Base-by-base conservation (phyloP, 805 yeast species). In the Candida maris region DNA sequence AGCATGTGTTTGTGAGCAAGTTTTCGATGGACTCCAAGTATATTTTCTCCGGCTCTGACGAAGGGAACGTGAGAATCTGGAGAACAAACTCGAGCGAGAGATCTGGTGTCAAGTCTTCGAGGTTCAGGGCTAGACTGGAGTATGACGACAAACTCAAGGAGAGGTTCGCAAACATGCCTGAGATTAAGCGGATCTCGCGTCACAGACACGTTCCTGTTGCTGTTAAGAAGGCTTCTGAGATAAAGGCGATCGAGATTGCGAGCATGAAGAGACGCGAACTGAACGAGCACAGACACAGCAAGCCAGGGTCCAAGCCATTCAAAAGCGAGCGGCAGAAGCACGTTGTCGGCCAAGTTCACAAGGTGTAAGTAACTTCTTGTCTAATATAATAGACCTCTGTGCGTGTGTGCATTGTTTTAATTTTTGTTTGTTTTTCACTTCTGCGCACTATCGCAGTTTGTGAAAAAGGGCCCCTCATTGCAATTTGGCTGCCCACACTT, bases 131-230 rank as follows among this genome's bases (percentile, higher is more conserved):
- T 51, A 85, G 86, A 62, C 67, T 88, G 51, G 96, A 91, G 62
- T 91, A 93, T 63, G 95, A 87, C 59, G 85, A 77, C 36, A 91
- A 94, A 33, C 74, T 93, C 61, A 89, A 89, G 63, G 95, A 91
- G 55, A 75, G 96, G 57, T 93, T 77, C 71, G 85, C 85, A 66
- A 81, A 81, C 66, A 89, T 93, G 97, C 98, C 98, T 1, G 98
- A 93, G 62, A 83, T 93, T 54, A 78, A 77, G 55, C 75, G 97
- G 52, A 93, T 93, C 44, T 67, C 87, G 19, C 78, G 89, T 62
- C 97, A 93, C 65, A 79, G 98, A 61, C 97, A 93, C 58, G 71
- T 91, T 36, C 98, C 99, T 16, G 67, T 67, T 41, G 85, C 82
- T 32, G 76, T 93, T 48, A 91, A 89, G 75, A 85, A 82, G 61